These are phyloP conservation scores for Elsinoe perseae DNA, from an alignment of 2,329 filamentous ascomycete genomes.

Conservation along the genomic window DNA sequence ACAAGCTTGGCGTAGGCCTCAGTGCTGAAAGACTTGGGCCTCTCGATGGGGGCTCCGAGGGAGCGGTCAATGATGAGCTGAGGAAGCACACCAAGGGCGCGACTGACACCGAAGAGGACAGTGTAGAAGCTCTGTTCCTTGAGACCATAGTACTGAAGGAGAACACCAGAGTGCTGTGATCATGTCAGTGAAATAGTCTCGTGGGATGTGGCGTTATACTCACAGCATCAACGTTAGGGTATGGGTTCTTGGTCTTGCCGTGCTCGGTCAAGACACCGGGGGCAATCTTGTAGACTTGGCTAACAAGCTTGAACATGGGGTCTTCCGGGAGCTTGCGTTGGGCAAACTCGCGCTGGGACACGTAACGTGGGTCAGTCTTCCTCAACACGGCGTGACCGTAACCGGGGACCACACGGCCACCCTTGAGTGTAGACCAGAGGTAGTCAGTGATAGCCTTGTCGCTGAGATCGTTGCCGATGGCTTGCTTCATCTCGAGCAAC, in stretches of 20 bases:
- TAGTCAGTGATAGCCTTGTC: conserved; percentile 97
- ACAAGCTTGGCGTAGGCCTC: conserved; percentile 92
- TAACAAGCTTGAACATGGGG: conserved; percentile 99
- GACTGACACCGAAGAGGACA: conserved; percentile 96
- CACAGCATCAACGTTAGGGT: conserved; percentile 89
- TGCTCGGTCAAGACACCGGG: conserved; percentile 97
- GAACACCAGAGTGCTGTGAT: conserved; percentile 78
- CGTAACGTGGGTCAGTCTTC: conserved; percentile 99
- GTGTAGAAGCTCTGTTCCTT: conserved; percentile 99
- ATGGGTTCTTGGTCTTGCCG: conserved; percentile 99
- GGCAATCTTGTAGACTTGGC: conserved; percentile 99
- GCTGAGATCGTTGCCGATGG: conserved; percentile 85
- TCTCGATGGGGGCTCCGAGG: conserved; percentile 92
- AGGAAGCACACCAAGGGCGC: conserved; percentile 94
- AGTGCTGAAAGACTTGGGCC: conserved; percentile 98
- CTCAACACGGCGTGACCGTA: conserved; percentile 98
- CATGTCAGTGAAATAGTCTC: conserved; percentile 1
- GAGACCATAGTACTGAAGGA: conserved; percentile 98
- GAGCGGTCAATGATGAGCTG: conserved; percentile 99
- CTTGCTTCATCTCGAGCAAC: conserved; percentile 98
- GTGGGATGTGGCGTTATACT: conserved; percentile 22
- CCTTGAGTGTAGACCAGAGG: conserved; percentile 95
- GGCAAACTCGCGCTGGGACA: conserved; percentile 94
- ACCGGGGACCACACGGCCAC: conserved; percentile 90
- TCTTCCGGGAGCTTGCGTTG: conserved; percentile 89